Evolutionary conservation across 2,329 filamentous ascomycete genomes (phyloP).

Genomic region (Talaromyces sp.): DNA sequence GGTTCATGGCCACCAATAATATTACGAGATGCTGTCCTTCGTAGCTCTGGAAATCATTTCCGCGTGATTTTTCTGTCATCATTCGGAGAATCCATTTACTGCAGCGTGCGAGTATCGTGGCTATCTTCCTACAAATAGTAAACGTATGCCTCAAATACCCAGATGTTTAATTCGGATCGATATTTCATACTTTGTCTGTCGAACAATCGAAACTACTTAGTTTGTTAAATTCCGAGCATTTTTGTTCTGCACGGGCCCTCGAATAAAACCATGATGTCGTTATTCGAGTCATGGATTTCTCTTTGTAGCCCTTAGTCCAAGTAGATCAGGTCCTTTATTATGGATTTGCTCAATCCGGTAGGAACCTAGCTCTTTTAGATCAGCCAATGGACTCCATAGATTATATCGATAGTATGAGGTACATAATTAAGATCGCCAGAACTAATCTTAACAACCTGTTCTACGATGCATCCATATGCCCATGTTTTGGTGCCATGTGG

Average conservation of each 20-base stretch:
- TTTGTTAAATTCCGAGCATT: background rate
- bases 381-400: background rate
- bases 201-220: background rate
- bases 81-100: background rate
- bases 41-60: background rate
- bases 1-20: background rate
- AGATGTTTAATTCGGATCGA: too few species aligned
- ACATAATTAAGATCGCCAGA: slow-evolving; percentile 6
- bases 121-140: too few species aligned
- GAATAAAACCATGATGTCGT: background rate
- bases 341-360: background rate
- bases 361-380: background rate
- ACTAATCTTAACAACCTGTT: background rate
- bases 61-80: background rate
- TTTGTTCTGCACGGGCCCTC: background rate
- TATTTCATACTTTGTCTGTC: background rate
- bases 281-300: background rate
- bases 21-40: background rate
- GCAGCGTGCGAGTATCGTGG: background rate
- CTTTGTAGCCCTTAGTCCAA: background rate
- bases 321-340: background rate
- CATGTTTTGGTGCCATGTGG: background rate
- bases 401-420: background rate
- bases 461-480: background rate
- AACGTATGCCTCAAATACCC: too few species aligned